phyloP scores from a whole-genome alignment of 805 yeast genomes.

The Teunomyces aglyptinius region DNA sequence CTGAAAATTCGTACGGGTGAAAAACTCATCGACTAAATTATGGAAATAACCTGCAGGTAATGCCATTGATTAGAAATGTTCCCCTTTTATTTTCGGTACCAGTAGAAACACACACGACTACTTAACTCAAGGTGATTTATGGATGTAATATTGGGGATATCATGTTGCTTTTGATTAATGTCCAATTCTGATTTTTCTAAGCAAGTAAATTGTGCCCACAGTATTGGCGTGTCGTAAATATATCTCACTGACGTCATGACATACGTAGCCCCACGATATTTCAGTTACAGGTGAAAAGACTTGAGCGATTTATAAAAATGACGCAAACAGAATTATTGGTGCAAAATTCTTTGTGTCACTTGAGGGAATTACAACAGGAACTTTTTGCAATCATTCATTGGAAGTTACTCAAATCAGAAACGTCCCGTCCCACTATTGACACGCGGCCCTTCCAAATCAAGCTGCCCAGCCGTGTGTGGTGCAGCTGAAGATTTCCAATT shows the following conservation, averaged over 20 bases:
- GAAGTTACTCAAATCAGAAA: not conserved
- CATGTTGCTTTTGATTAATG: not conserved
- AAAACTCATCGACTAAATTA: not conserved
- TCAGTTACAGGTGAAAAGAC: not conserved
- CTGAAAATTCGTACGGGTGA: not conserved
- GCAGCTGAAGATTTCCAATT: not conserved
- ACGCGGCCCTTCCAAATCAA: not conserved
- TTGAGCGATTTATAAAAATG: conserved; percentile 1
- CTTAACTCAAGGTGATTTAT: no score
- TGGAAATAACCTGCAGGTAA: not conserved
- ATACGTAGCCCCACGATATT: not conserved
- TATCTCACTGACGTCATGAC: not conserved
- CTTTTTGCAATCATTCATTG: conserved; percentile 2
- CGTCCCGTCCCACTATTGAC: not conserved
- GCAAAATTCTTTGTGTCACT: conserved; percentile 2
- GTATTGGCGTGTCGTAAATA: not conserved
- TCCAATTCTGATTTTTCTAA: not conserved
- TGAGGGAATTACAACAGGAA: not conserved
- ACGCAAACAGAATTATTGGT: conserved; percentile 1
- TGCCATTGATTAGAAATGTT: no score
- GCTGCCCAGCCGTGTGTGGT: not conserved
- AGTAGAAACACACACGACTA: no score
- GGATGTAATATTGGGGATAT: not conserved
- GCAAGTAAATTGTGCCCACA: not conserved
- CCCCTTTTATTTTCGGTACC: no score